These are phyloP conservation scores for Entomortierella lignicola DNA, from an alignment of 192 early-diverging fungal species.

Conservation along the genomic window DNA sequence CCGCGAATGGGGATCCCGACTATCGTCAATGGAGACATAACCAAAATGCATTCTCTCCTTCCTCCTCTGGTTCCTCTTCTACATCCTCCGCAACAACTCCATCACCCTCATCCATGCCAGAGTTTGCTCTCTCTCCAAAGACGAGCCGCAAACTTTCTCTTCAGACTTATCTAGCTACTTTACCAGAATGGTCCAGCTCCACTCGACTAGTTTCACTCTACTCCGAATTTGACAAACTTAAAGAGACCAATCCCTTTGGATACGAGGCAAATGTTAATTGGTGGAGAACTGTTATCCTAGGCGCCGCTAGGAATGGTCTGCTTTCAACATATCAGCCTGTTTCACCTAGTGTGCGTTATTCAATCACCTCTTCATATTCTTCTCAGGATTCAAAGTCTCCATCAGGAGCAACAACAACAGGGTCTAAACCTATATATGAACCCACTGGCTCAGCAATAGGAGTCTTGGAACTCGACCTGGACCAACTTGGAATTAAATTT, in stretches of 20 bases:
- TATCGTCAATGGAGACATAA: conserved; percentile 17
- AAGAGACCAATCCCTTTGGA: conserved; percentile 54
- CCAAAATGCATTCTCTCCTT: conserved; percentile 2
- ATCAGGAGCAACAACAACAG: not conserved
- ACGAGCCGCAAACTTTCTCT: conserved; percentile 23
- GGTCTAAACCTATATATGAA: conserved; percentile 15
- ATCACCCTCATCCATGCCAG: conserved; percentile 9
- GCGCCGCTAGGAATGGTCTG: conserved; percentile 43
- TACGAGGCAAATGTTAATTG: conserved; percentile 56
- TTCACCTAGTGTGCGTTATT: not conserved
- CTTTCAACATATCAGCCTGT: conserved; percentile 32
- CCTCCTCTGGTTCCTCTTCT: conserved; percentile 1
- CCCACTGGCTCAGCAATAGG: conserved; percentile 43
- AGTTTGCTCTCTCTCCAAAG: conserved; percentile 13
- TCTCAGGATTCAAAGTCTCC: not conserved
- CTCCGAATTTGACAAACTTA: conserved; percentile 57
- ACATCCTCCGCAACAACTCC: not conserved
- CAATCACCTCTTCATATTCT: not conserved
- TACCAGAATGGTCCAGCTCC: conserved; percentile 40
- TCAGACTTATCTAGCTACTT: conserved; percentile 24
- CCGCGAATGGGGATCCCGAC: conserved; percentile 10
- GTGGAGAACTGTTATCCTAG: conserved; percentile 55
- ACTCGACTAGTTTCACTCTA: conserved; percentile 54
- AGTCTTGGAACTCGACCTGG: conserved; percentile 41
- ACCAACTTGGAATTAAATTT: conserved; percentile 25